Evolutionary conservation across 2,329 filamentous ascomycete genomes (phyloP), one percentile per base, ranked within the genome.

Genomic region (Calonectria leucothoes): DNA sequence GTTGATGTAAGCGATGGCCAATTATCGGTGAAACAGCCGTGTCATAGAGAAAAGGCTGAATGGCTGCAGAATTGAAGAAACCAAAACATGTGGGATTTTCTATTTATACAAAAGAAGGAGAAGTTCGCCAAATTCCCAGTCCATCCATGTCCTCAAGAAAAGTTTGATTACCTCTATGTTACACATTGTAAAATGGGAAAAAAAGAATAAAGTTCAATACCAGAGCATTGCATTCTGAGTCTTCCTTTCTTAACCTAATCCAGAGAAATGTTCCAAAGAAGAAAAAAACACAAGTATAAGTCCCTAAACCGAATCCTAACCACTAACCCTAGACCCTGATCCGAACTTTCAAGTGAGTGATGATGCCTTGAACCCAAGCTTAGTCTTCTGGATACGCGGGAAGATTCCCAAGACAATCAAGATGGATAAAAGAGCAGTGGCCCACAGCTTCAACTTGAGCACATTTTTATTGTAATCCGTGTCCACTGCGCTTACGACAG

Each of bases 331-430:
- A n/a, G n/a, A n/a, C n/a, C n/a, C n/a, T n/a, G n/a, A n/a, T n/a
- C n/a, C n/a, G n/a, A n/a, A n/a, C n/a, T n/a, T n/a, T 76, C 49
- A 80, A 61, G 59, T 72, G 17, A 69, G 69, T 25, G 51, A 66
- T 48, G 74, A 74, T 15, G 70, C 74, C 59, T 76, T 75, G 67
- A 85, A 79, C 0, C 95, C 94, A 71, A 98, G 87, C 88, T 98
- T 98, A 75, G 91, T 89, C 86, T 93, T 91, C 87, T 95, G 94
- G 74, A 98, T 92, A 75, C 96, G 90, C 10, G 96, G 93, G 72
- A 94, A 88, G 20, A 98, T 85, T 0, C 97, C 96, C 25, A 91
- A 79, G 12, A 97, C 81, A 35, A 95, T 87, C 45, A 98, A 82
- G 15, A 93, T 86, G 6, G 89, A 86, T 1, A 93, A 89, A n/a